These are phyloP conservation scores for Taxillus chinensis DNA, from an alignment of 164 flowering plant genomes.

Conservation along the genomic window DNA sequence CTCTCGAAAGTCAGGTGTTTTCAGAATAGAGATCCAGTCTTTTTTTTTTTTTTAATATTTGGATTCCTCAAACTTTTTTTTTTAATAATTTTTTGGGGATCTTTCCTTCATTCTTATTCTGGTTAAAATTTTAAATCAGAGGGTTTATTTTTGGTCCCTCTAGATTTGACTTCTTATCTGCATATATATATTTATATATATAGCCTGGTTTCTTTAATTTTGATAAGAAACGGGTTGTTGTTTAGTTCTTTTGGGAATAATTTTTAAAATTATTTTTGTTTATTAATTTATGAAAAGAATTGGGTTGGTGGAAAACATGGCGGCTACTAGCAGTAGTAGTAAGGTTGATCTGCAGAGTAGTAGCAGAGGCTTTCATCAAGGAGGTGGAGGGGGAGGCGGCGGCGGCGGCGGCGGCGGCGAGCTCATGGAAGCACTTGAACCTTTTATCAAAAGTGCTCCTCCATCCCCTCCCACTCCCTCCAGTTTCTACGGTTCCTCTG, in stretches of 20 bases:
- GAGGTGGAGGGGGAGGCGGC: no score
- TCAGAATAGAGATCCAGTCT: slow-evolving; percentile 56
- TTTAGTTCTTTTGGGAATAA: slow-evolving; percentile 3
- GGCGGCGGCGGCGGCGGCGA: slow-evolving; percentile 39
- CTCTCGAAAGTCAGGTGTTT: slow-evolving; percentile 42
- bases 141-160: slow-evolving; percentile 62
- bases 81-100: neutral
- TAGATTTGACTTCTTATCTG: slow-evolving; percentile 17
- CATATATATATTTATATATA: neutral
- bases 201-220: slow-evolving; percentile 29
- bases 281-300: no score
- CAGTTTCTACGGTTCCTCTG: slow-evolving; percentile 3
- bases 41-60: slow-evolving; percentile 1
- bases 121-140: slow-evolving; percentile 19
- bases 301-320: neutral
- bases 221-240: slow-evolving; percentile 35
- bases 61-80: neutral
- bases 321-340: neutral
- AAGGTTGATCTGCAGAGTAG: slow-evolving; percentile 38
- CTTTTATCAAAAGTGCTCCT: slow-evolving; percentile 83
- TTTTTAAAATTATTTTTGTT: no score
- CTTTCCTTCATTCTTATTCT: slow-evolving; percentile 4
- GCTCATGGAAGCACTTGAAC: slow-evolving; percentile 86
- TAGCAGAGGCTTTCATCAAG: slow-evolving; percentile 27
- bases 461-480: slow-evolving; percentile 8